phyloP scores from a whole-genome alignment of 805 yeast species.

The Zygoascus biomembranicola region DNA sequence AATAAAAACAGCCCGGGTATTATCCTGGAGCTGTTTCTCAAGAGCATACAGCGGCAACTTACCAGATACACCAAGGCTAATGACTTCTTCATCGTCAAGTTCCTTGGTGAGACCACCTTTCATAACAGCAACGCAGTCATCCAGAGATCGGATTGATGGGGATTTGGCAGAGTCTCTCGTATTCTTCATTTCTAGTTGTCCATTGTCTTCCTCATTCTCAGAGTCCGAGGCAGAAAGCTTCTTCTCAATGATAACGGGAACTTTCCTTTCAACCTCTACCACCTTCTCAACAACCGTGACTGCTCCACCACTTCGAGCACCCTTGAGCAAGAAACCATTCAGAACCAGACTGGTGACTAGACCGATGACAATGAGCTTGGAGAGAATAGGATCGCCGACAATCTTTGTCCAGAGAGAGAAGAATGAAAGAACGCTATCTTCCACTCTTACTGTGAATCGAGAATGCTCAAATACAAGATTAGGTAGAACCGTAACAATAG shows the following conservation, averaged over 20 bases:
- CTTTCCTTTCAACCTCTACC: conserved; percentile 26
- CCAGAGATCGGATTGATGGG: conserved; percentile 32
- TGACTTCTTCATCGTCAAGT: conserved; percentile 66
- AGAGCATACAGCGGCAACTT: conserved; percentile 87
- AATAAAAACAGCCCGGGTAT: conserved; percentile 84
- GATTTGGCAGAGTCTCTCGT: background rate
- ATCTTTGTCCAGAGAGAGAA: conserved; percentile 54
- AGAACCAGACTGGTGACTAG: conserved; percentile 69
- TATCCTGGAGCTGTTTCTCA: conserved; percentile 84
- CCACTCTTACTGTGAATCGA: conserved; percentile 41
- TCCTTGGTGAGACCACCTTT: conserved; percentile 64
- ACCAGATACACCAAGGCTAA: conserved; percentile 59
- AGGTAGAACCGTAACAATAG: conserved; percentile 29
- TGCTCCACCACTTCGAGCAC: conserved; percentile 39
- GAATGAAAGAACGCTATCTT: conserved; percentile 47
- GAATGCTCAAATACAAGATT: conserved; percentile 30
- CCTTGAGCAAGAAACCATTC: conserved; percentile 79
- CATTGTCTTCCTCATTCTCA: conserved; percentile 27
- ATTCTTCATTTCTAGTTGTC: conserved; percentile 24
- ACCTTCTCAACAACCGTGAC: conserved; percentile 26
- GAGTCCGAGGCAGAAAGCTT: conserved; percentile 12
- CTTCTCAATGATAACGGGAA: conserved; percentile 23
- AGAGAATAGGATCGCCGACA: conserved; percentile 70
- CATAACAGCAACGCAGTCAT: conserved; percentile 52
- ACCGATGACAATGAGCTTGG: conserved; percentile 65